Percentiles rank a stretch among this genome's conserved stretches.
Conservation (phyloP, 805 yeast genomes). For the Hanseniaspora lindneri region DNA sequence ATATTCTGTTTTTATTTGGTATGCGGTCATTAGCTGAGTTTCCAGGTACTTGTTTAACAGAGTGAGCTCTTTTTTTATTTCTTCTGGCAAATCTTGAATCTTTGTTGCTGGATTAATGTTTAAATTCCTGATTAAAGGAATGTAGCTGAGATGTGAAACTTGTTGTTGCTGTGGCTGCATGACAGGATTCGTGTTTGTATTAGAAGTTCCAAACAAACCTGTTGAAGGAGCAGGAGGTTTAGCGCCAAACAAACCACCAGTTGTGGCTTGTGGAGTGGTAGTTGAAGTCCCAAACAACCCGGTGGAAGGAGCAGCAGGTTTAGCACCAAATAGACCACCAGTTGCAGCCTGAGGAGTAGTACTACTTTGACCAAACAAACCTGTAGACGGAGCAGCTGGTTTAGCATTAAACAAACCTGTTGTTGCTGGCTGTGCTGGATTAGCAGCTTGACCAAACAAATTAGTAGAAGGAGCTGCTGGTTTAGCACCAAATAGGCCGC, state of each 20-base stretch:
- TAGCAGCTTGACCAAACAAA: neutral
- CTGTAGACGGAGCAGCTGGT: slow-evolving; percentile 22
- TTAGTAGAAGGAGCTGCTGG: neutral
- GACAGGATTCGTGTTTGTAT: neutral
- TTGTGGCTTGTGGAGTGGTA: slow-evolving; percentile 13
- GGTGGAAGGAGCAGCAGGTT: slow-evolving; percentile 10
- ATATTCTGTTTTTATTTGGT: slow-evolving; percentile 49
- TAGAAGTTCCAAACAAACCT: neutral
- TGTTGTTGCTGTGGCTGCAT: neutral
- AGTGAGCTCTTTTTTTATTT: slow-evolving; percentile 54
- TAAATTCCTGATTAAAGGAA: slow-evolving; percentile 34
- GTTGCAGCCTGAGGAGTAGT: neutral
- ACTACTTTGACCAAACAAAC: slow-evolving; percentile 25
- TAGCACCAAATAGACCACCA: slow-evolving; percentile 24
- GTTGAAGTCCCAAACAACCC: neutral
- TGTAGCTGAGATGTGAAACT: slow-evolving; percentile 26
- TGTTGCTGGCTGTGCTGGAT: neutral
- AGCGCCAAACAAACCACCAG: slow-evolving; percentile 30
- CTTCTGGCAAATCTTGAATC: slow-evolving; percentile 62
- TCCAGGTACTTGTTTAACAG: slow-evolving; percentile 61
- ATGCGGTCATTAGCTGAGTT: slow-evolving; percentile 61
- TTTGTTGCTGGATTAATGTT: slow-evolving; percentile 61
- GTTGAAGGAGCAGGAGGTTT: slow-evolving; percentile 18
- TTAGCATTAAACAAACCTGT: too few species aligned
- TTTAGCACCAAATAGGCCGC: too few species aligned